Evolutionary conservation across 2,329 filamentous ascomycete genomes (phyloP).

Genomic region (Ceratocystis alfenasii): DNA sequence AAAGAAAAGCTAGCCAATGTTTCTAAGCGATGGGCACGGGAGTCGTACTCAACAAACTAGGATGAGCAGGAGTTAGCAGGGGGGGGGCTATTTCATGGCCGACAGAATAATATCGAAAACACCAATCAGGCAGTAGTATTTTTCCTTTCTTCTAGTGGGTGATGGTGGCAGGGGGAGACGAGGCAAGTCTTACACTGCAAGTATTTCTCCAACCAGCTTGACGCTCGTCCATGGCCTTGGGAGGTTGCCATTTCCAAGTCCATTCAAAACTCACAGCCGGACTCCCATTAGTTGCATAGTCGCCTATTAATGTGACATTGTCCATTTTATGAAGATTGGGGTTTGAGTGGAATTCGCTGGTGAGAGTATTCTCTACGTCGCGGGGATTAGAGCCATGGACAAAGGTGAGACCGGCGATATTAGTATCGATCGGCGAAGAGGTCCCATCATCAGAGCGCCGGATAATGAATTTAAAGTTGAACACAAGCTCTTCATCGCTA

Average conservation of each 20-base stretch:
- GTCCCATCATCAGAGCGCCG: conserved; percentile 44
- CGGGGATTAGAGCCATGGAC: conserved; percentile 74
- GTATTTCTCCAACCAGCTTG: conserved; percentile 91
- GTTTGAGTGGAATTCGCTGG: conserved; percentile 89
- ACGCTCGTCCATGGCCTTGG: conserved; percentile 66
- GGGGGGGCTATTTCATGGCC: background rate
- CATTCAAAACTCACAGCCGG: conserved; percentile 81
- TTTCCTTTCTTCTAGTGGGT: background rate
- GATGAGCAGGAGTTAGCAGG: conserved; percentile 24
- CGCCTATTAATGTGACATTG: conserved; percentile 90
- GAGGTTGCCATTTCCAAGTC: conserved; percentile 95
- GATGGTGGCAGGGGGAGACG: background rate
- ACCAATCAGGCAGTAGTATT: no score
- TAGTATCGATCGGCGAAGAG: conserved; percentile 50
- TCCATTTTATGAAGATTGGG: conserved; percentile 95
- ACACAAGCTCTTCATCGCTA: conserved; percentile 84
- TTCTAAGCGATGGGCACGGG: conserved; percentile 75
- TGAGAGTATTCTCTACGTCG: conserved; percentile 88
- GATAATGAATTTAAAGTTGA: conserved; percentile 85
- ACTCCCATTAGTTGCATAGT: conserved; percentile 73
- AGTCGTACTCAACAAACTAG: conserved; percentile 92
- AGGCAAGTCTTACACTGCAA: conserved; percentile 56
- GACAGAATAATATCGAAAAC: no score
- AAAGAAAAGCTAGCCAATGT: conserved; percentile 89
- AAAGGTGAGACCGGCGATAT: conserved; percentile 80